phyloP scores from a whole-genome alignment of 192 early-diverging fungal species.

The Backusella macrospora region DNA sequence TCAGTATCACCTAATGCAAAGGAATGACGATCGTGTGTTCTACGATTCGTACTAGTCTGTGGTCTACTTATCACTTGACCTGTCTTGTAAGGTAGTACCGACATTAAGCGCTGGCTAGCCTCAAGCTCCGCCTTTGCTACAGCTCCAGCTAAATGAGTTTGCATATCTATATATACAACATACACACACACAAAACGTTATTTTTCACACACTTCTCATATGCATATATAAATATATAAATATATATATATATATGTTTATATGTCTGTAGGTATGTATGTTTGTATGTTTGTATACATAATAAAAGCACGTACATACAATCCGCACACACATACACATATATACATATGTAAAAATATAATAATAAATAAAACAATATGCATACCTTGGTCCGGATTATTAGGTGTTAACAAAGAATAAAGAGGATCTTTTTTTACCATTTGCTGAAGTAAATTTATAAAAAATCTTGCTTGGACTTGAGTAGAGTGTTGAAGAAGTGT shows the following conservation, averaged over 20 bases:
- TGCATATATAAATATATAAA: not conserved
- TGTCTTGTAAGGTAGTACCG: conserved; percentile 40
- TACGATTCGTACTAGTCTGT: conserved; percentile 23
- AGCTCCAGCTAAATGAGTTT: conserved; percentile 52
- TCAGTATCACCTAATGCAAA: conserved; percentile 41
- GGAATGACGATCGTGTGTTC: conserved; percentile 38
- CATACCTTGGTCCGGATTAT: conserved; percentile 56
- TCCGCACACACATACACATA: conserved; percentile 8
- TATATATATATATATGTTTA: too few species aligned
- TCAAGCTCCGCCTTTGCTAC: conserved; percentile 63
- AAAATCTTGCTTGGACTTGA: conserved; percentile 92
- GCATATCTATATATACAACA: conserved; percentile 36
- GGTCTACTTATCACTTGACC: conserved; percentile 36
- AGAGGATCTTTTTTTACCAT: conserved; percentile 87
- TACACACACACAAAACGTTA: not conserved
- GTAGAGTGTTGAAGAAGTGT: conserved; percentile 88
- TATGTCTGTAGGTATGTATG: too few species aligned
- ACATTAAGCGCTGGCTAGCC: conserved; percentile 40
- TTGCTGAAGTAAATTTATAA: conserved; percentile 92
- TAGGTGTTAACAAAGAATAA: conserved; percentile 56
- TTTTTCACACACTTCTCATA: not conserved
- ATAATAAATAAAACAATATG: not conserved
- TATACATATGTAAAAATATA: not conserved
- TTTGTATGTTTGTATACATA: not conserved
- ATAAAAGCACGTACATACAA: not conserved